Base-by-base conservation (phyloP, 768 basidiomycete species). In the Rhodotorula babjevae region DNA sequence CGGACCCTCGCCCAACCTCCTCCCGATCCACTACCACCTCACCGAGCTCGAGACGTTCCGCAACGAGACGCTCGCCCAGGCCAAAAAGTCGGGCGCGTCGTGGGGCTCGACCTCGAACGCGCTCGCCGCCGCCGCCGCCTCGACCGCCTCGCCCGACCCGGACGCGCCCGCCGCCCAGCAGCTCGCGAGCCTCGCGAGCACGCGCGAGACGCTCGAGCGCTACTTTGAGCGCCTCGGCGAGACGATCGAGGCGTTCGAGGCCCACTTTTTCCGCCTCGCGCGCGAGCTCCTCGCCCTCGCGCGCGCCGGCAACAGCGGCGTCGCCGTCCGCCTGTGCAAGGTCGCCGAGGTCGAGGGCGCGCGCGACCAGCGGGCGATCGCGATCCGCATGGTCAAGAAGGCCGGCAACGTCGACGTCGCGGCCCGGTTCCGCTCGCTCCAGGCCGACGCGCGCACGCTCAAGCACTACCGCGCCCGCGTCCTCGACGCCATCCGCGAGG, bases 351-450 rank as follows among this genome's bases (percentile, higher is more conserved):
- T 92, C 33, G 96, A 99, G 80, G 92, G 90, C 9, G 87, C 85
- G 78, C 92, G 92, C 80, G 96, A 98, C 79, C 91, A 98, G 83
- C 97, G 96, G 86, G 92, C 95, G 14, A 88, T 96, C 46, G 94
- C 91, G 50, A 91, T 98, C 79, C 87, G 90, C 63, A 89, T 99
- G 31, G 90, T 98, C 68, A 95, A 93, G 81, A 95, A 93, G 57
- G 67, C 80, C 89, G 92, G 14, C 31, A 93, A 92, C 78, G 84
- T 90, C 80, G 94, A 95, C 77, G 90, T 93, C 29, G 92, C 96
- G 2, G 89, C 73, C 11, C 57, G 77, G 62, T 80, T 79, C 65
- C 73, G 72, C 53, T 65, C 62, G 44, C 52, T 76, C 53, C 76
- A 76, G 64, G 75, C 77, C 29, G 77, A 75, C 36, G 91, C 94